Base-by-base conservation (phyloP, 192 early-diverging fungal species). In the Rhizophagus clarus region DNA sequence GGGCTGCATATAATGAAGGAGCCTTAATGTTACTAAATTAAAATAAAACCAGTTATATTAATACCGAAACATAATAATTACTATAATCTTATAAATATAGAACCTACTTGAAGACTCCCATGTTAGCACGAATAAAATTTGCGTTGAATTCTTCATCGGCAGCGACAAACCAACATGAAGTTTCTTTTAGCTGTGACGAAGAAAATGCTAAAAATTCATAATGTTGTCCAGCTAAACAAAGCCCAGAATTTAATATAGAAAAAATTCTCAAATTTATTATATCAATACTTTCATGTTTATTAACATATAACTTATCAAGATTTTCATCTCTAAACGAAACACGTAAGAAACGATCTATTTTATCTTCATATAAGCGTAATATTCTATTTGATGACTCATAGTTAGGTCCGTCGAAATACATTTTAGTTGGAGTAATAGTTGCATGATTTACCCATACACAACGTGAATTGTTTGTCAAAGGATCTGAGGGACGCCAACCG, bases 301-400 rank as follows among this genome's bases (percentile, higher is more conserved):
- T 83, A 0, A 81, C 77, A 68, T 87, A 75, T 3, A 87, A 68
- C 2, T 80, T 76, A 37, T 82, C 82, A 11, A 88, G 72, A 24
- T 87, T 84, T 63, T 95, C 94, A 62, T 94, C 92, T 14, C 79
- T 79, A 79, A 94, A 94, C 20, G 87, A 84, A 17, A 95, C 91
- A 14, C 93, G 90, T 7, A 93, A 31, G 72, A 95, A 95, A 14
- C 89, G 83, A 45, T 93, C 87, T 14, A 76, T 40, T 20, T 88
- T 79, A 0, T 84, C 62, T 10, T 70, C 71, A 81, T 86, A 92
- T 34, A 90, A 81, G 10, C 94, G 89, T 2, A 94, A 75, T 31
- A 94, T 87, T 20, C 94, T 89, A 81, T 95, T 95, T 14, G 90
- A 87, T 7, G 89, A 85, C 66, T 95, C 94, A 24, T 90, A 82